Evolutionary conservation across 805 yeast genomes (phyloP).

Genomic region (Saturnispora mendoncae): DNA sequence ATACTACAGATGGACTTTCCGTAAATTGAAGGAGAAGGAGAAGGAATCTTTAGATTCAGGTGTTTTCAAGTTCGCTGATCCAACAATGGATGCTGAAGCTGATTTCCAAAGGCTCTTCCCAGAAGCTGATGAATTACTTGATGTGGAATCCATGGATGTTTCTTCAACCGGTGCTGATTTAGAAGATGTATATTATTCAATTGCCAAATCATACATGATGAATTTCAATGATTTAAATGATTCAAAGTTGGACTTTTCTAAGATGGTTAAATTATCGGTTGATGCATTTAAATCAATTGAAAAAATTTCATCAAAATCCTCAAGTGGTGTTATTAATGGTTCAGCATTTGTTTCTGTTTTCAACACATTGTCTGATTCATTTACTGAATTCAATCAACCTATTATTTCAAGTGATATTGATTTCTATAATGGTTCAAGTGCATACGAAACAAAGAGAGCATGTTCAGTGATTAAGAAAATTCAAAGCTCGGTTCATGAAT

Average conservation of each 20-base stretch:
- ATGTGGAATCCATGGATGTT: slow-evolving; percentile 24
- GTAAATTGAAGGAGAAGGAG: slow-evolving; percentile 59
- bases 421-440: slow-evolving; percentile 60
- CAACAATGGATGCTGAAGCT: slow-evolving; percentile 60
- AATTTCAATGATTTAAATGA: slow-evolving; percentile 27
- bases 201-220: slow-evolving; percentile 43
- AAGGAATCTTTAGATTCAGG: slow-evolving; percentile 50
- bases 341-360: slow-evolving; percentile 31
- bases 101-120: slow-evolving; percentile 82
- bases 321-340: slow-evolving; percentile 19
- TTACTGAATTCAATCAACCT: slow-evolving; percentile 22
- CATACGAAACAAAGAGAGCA: slow-evolving; percentile 54
- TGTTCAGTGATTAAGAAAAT: slow-evolving; percentile 39
- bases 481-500: slow-evolving; percentile 34
- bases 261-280: slow-evolving; percentile 33
- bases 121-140: slow-evolving; percentile 64
- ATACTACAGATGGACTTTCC: slow-evolving; percentile 75
- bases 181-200: slow-evolving; percentile 37
- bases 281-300: slow-evolving; percentile 25
- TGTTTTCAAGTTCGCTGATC: slow-evolving; percentile 57
- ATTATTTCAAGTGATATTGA: slow-evolving; percentile 29
- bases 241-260: slow-evolving; percentile 21
- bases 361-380: slow-evolving; percentile 27
- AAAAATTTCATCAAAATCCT: slow-evolving; percentile 19
- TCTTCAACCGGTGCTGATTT: slow-evolving; percentile 17